phyloP scores from a whole-genome alignment of 805 yeast genomes.

The Metschnikowia lunata region DNA sequence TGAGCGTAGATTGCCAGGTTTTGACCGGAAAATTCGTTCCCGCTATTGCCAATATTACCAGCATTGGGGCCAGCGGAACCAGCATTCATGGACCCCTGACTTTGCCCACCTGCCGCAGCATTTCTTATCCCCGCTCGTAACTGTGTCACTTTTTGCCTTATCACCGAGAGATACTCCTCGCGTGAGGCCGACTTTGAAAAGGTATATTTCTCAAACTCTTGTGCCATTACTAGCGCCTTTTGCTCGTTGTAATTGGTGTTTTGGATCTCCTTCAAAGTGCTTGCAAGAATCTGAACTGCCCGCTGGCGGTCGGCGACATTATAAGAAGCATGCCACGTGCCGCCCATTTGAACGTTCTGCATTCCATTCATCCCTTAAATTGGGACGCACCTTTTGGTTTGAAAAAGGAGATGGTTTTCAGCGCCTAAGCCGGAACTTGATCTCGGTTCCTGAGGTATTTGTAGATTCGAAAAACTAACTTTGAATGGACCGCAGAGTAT shows the following conservation, averaged over 20 bases:
- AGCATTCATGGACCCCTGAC: not conserved
- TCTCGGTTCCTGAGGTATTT: too few relatives aligned
- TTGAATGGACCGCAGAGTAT: not conserved
- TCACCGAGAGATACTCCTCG: conserved; percentile 49
- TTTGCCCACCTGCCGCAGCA: conserved; percentile 9
- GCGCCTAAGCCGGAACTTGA: too few relatives aligned
- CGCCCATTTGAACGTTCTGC: conserved; percentile 21
- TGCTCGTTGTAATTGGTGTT: conserved; percentile 29
- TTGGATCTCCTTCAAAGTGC: conserved; percentile 36
- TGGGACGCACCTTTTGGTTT: not conserved
- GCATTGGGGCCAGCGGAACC: not conserved
- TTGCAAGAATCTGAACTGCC: conserved; percentile 35
- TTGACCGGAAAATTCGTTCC: conserved; percentile 2
- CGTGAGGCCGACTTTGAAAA: conserved; percentile 54
- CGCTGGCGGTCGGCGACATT: conserved; percentile 34
- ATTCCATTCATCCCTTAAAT: conserved; percentile 15
- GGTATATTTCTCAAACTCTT: conserved; percentile 66
- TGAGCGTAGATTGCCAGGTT: conserved; percentile 9
- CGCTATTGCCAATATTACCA: conserved; percentile 1
- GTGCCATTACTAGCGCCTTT: conserved; percentile 48
- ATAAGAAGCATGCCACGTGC: conserved; percentile 25
- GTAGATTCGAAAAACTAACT: not conserved
- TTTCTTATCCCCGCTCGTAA: conserved; percentile 20
- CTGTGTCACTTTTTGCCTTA: conserved; percentile 36
- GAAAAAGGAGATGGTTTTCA: not conserved